Evolutionary conservation across 371 early-diverging fungal genomes (phyloP).

Genomic region (Apophysomyces trapeziformis): DNA sequence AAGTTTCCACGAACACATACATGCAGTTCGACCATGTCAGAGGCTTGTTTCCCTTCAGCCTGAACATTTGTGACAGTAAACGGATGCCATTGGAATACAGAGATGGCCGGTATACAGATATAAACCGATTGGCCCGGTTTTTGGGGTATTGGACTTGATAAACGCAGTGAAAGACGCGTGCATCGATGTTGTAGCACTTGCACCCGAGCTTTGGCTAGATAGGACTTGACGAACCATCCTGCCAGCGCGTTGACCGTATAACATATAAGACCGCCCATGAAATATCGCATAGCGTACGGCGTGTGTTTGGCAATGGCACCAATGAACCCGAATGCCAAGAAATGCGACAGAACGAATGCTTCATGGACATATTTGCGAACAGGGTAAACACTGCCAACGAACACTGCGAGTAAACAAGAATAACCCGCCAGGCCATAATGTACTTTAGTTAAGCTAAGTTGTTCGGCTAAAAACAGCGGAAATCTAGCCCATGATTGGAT

Average conservation of each 20-base stretch:
- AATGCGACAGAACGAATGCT: constrained; percentile 52
- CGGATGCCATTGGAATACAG: constrained; percentile 65
- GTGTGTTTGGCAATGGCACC: constrained; percentile 60
- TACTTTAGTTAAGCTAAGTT: constrained; percentile 50
- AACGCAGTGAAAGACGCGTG: constrained; percentile 50
- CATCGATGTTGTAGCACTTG: constrained; percentile 46
- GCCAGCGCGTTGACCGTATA: constrained; percentile 53
- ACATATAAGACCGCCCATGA: constrained; percentile 53
- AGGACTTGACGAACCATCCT: constrained; percentile 61
- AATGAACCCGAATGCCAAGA: constrained; percentile 53
- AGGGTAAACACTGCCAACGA: constrained; percentile 54
- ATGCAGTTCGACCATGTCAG: constrained; percentile 46
- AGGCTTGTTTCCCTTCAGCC: constrained; percentile 9
- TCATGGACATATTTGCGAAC: constrained; percentile 56
- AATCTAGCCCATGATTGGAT: constrained; percentile 52
- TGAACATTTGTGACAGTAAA: constrained; percentile 58
- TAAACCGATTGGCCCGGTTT: constrained; percentile 60
- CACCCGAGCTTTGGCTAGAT: constrained; percentile 51
- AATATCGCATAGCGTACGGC: constrained; percentile 66
- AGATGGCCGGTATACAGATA: constrained; percentile 59
- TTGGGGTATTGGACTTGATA: constrained; percentile 43
- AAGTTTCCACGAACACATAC: constrained; percentile 60
- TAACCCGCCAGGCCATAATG: constrained; percentile 60
- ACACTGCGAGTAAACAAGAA: constrained; percentile 49
- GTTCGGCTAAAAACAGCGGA: constrained; percentile 39